Evolutionary conservation across 2,329 filamentous ascomycete species (phyloP).

Genomic region (Fusarium papillatum): DNA sequence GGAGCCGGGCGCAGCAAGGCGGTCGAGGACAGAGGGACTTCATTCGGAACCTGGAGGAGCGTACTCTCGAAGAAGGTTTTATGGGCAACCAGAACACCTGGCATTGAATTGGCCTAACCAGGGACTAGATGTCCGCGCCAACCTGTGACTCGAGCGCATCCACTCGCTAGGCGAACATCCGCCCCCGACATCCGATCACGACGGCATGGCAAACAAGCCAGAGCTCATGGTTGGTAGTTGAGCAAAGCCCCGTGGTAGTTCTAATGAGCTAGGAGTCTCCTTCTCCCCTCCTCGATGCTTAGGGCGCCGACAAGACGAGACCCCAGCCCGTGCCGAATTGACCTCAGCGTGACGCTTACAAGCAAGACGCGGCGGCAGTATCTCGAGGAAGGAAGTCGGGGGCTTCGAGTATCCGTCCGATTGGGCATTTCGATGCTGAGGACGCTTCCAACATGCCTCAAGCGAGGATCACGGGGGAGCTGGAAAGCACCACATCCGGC

Average conservation of each 20-base stretch:
- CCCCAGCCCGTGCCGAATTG: constrained; percentile 10
- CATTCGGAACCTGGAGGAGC: constrained; percentile 93
- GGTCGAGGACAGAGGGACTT: constrained; percentile 83
- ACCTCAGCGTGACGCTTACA: constrained; percentile 4
- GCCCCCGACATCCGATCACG: constrained; percentile 10
- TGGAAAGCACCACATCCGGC: constrained; percentile 1
- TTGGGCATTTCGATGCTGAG: constrained; percentile 18
- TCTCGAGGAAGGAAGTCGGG: constrained; percentile 11
- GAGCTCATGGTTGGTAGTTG: constrained; percentile 32
- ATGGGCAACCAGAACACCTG: constrained; percentile 74
- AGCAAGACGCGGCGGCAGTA: constrained; percentile 10
- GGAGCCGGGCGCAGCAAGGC: constrained; percentile 77
- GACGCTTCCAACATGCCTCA: constrained; percentile 16
- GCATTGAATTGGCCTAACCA: constrained; percentile 68
- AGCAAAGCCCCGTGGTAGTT: constrained; percentile 19
- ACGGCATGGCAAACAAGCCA: constrained; percentile 24
- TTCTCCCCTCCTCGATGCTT: constrained; percentile 20
- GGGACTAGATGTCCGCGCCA: constrained; percentile 32
- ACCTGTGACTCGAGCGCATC: constrained; percentile 26
- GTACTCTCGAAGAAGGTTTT: constrained; percentile 93
- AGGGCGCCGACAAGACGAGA: constrained; percentile 23
- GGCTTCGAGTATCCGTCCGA: constrained; percentile 7
- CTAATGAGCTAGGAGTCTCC: constrained; percentile 21
- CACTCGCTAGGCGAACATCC: constrained; percentile 17
- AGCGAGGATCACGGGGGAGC: constrained; percentile 7